Base-by-base conservation (phyloP, 208 protist species). In the Trypanosoma congolense region DNA sequence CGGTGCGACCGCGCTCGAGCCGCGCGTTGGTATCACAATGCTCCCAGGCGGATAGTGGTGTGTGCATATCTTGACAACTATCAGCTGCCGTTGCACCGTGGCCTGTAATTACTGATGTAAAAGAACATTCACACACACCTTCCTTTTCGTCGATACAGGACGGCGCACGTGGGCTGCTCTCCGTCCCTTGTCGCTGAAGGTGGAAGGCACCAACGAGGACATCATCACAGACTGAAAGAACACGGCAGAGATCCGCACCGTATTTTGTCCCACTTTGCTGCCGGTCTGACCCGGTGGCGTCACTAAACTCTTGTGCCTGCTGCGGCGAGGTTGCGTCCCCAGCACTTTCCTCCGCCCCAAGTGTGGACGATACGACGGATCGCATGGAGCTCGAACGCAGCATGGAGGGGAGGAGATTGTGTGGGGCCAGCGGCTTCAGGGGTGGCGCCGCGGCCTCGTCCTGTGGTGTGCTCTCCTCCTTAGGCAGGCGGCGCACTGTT, bases 161-260 rank as follows among this genome's bases (percentile, higher is more conserved):
- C 21, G 29, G 46, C 4, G 14, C 8, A 5, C 21, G 8, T 33
- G 16, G 29, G 29, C 21, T 33, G 9, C 21, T 22, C 35, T 51
- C 10, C 14, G 6, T 9, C 1, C 18, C 18, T 21, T 24, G 18
- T 26, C 28, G 16, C 28, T 64, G 57, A 29, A 64, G 57, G 35
- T 33, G 31, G 33, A 56, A 54, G 40, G 48, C 57, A 19, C 36
- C 57, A 6, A 53, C 48, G 45, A 64, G 14, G 12, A 31, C 48
- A 16, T 64, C 57, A 30, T 26, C 56, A 36, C 57, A 64, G 24
- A 64, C 12, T 16, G 57, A 55, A 24, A 64, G 30, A 24, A 56
- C n/a, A 4, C 35, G 38, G 19, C 38, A 5, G n/a, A 1, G 14
- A 28, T 6, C 1, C 22, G n/a, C 25, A 46, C 22, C n/a, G 2